A percentile compares a stretch with the other conserved stretches of the same genome.
phyloP scores from a whole-genome alignment of 2,329 filamentous ascomycete species.

The Diplodia scrobiculata region DNA sequence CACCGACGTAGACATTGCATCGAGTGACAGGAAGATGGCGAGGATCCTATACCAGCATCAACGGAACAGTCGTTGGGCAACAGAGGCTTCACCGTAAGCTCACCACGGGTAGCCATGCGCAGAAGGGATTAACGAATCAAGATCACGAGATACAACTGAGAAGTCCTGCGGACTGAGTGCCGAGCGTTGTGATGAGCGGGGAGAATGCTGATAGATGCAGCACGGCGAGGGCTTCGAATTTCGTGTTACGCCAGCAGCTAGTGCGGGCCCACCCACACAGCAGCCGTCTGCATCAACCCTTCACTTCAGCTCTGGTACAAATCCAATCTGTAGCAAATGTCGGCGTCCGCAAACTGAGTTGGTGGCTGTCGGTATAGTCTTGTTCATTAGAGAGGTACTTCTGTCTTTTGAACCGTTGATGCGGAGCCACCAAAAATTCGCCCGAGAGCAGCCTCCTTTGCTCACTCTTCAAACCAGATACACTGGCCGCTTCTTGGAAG shows the following conservation, averaged over 20 bases:
- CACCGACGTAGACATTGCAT: background rate
- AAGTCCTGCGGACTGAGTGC: background rate
- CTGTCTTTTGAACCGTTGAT: too few relatives aligned
- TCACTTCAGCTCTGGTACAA: constrained; percentile 3
- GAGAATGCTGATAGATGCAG: constrained; percentile 6
- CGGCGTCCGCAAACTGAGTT: background rate
- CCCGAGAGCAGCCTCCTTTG: too few relatives aligned
- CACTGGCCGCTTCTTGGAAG: too few relatives aligned
- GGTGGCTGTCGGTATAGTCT: background rate
- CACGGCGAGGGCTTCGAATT: background rate
- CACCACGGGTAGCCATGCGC: background rate
- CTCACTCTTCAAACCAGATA: too few relatives aligned
- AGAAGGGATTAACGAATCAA: background rate
- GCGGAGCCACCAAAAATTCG: too few relatives aligned
- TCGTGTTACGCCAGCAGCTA: background rate
- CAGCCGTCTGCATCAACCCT: background rate
- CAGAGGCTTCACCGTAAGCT: background rate
- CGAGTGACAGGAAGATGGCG: too few relatives aligned
- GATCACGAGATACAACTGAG: constrained; percentile 1
- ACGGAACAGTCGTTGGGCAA: constrained; percentile 4
- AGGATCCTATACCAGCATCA: background rate
- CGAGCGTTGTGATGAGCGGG: background rate
- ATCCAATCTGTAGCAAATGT: constrained; percentile 3
- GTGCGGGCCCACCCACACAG: constrained; percentile 4
- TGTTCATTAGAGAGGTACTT: too few relatives aligned